Conservation (phyloP, 345 rosid genomes). For the Nephelium lappaceum region DNA sequence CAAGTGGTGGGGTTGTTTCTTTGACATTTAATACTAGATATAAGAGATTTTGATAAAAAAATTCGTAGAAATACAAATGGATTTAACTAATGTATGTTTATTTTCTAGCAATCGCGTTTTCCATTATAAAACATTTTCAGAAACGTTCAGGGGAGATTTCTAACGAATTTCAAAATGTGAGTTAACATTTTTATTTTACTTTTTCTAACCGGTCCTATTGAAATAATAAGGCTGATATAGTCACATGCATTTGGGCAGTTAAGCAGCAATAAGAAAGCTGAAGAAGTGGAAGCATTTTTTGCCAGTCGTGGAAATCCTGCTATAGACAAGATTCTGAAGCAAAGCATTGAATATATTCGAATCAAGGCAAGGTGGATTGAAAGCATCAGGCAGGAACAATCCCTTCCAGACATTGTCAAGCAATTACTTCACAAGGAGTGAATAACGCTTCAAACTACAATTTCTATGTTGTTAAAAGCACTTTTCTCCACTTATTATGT, state of each 20-base stretch:
- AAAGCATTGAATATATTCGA: slow-evolving; percentile 44
- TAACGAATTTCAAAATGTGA: too few relatives aligned
- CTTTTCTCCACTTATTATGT: too few relatives aligned
- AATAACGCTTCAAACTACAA: background rate
- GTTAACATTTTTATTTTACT: too few relatives aligned
- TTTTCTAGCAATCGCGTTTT: too few relatives aligned
- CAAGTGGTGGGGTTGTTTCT: background rate
- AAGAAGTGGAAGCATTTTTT: slow-evolving; percentile 43
- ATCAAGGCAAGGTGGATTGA: slow-evolving; percentile 50
- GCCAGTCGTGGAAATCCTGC: slow-evolving; percentile 11
- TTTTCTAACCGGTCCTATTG: background rate
- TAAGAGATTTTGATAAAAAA: too few relatives aligned
- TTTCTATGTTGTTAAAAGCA: too few relatives aligned
- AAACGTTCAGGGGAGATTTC: too few relatives aligned
- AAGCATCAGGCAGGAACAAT: slow-evolving; percentile 42
- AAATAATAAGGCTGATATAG: background rate
- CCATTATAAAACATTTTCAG: too few relatives aligned
- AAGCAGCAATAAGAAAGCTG: slow-evolving; percentile 47
- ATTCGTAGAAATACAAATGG: too few relatives aligned
- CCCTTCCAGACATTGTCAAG: slow-evolving; percentile 32
- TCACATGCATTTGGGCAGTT: slow-evolving; percentile 32
- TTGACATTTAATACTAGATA: too few relatives aligned
- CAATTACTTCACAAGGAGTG: slow-evolving; percentile 24
- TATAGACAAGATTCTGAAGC: slow-evolving; percentile 44
- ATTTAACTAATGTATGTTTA: too few relatives aligned